Evolutionary conservation across 2,329 filamentous ascomycete species (phyloP).

Genomic region (Aspergillus awamori): DNA sequence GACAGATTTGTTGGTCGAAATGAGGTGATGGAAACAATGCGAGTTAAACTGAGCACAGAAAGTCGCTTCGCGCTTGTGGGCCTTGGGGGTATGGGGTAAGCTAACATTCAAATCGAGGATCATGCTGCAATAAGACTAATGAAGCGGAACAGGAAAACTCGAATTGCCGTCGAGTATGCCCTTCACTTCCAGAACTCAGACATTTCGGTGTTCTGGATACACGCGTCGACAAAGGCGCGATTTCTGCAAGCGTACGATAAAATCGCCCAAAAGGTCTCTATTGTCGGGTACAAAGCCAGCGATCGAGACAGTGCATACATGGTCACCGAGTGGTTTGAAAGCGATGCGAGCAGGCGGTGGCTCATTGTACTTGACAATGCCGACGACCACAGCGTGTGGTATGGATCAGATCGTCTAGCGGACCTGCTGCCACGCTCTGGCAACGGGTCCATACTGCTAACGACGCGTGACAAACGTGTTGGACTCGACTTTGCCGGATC

Average conservation of each 20-base stretch:
- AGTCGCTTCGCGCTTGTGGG: background rate
- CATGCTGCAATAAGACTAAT: background rate
- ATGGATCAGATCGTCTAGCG: background rate
- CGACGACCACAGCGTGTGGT: conserved; percentile 2
- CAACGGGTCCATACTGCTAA: conserved; percentile 6
- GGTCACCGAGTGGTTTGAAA: conserved; percentile 3
- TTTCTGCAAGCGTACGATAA: conserved; percentile 3
- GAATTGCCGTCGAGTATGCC: conserved; percentile 29
- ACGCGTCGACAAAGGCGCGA: conserved; percentile 21
- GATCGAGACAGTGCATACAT: background rate
- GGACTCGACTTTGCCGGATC: background rate
- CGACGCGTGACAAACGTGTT: conserved; percentile 2
- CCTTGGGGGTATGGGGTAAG: conserved; percentile 1
- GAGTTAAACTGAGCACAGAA: background rate
- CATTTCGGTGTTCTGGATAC: conserved; percentile 30
- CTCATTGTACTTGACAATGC: conserved; percentile 4
- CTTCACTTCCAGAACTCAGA: conserved; percentile 19
- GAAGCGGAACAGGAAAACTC: conserved; percentile 22
- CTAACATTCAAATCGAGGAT: background rate
- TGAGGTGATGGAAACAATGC: background rate
- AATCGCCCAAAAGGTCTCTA: conserved; percentile 1
- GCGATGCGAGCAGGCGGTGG: conserved; percentile 1
- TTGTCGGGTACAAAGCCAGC: background rate
- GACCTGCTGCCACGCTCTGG: conserved; percentile 4
- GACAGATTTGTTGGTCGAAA: background rate